Evolutionary conservation across 257 asterid genomes (phyloP).

Genomic region (Rubia yunnanensis): DNA sequence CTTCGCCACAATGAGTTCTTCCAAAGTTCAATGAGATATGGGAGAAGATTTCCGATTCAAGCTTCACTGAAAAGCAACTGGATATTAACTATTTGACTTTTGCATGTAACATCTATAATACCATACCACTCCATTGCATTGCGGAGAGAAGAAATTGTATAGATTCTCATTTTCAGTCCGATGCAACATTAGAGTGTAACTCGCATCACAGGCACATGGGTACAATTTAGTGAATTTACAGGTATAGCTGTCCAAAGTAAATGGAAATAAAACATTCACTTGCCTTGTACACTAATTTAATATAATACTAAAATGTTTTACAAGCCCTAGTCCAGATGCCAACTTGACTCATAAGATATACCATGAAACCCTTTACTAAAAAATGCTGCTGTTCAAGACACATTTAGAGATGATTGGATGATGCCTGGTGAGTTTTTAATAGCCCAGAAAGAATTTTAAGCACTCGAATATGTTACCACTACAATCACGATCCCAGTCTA

Average conservation of each 20-base stretch:
- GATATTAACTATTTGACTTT: neutral
- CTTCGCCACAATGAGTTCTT: neutral
- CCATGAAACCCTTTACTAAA: neutral
- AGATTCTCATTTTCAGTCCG: neutral
- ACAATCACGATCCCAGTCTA: neutral
- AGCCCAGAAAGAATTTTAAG: neutral
- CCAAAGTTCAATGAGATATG: neutral
- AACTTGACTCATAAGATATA: neutral
- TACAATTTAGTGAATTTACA: neutral
- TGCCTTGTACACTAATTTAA: neutral
- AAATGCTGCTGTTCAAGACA: neutral
- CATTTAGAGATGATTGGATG: neutral
- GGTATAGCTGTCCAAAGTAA: neutral
- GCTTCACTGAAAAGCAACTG: neutral
- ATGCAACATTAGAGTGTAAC: neutral
- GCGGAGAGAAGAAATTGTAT: neutral
- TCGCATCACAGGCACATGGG: conserved; percentile 1
- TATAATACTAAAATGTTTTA: neutral
- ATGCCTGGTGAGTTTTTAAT: neutral
- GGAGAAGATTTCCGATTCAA: neutral
- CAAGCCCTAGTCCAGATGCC: neutral
- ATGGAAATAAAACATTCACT: neutral
- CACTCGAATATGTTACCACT: neutral
- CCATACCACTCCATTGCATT: neutral
- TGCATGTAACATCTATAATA: neutral